phyloP scores from a whole-genome alignment of 169 alveolate species.

The Cryptosporidium canis region DNA sequence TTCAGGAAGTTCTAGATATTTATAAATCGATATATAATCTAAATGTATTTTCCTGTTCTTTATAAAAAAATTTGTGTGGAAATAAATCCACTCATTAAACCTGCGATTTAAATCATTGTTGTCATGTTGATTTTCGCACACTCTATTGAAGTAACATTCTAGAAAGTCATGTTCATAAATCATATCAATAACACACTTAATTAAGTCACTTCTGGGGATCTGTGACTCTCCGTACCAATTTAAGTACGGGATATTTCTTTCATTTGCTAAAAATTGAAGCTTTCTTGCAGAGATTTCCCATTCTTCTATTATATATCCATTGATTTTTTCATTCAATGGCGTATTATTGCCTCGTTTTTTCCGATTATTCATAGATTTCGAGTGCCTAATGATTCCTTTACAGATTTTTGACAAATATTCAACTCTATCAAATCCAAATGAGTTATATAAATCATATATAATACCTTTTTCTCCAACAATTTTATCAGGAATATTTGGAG shows the following conservation, averaged over 20 bases:
- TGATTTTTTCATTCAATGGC: background rate
- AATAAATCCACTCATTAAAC: conserved; percentile 13
- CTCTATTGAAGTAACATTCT: conserved; percentile 1
- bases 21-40: background rate
- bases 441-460: background rate
- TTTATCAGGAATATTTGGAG: background rate
- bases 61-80: background rate
- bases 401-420: conserved; percentile 5
- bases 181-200: conserved; percentile 59
- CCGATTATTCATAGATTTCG: background rate
- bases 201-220: conserved; percentile 26
- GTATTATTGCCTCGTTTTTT: background rate
- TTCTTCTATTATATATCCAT: conserved; percentile 11
- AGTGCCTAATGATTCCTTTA: conserved; percentile 2
- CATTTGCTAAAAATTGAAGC: conserved; percentile 32
- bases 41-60: conserved; percentile 3
- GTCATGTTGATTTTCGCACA: background rate
- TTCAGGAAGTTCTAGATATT: background rate
- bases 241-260: conserved; percentile 33
- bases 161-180: conserved; percentile 64
- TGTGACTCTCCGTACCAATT: conserved; percentile 35
- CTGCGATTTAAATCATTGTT: background rate
- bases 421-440: conserved; percentile 16
- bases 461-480: background rate
- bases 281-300: conserved; percentile 71